phyloP scores from a whole-genome alignment of 805 yeast genomes.

The Scheffersomyces lignosus region DNA sequence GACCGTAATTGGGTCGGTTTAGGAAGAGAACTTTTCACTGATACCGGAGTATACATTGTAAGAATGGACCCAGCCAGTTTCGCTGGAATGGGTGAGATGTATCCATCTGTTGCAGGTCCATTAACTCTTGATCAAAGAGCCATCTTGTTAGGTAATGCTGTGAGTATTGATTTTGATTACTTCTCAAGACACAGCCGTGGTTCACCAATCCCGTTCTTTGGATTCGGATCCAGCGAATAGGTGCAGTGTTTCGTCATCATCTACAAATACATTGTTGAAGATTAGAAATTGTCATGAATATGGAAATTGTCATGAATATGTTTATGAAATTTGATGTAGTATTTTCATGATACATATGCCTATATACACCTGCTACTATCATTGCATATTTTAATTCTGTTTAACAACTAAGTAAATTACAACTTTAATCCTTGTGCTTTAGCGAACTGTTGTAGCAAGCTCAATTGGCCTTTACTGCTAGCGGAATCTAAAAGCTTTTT shows the following conservation, averaged over 20 bases:
- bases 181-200: conserved; percentile 85
- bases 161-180: conserved; percentile 93
- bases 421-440: no score
- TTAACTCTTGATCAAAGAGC: conserved; percentile 83
- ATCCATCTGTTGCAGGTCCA: conserved; percentile 51
- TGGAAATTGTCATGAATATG: no score
- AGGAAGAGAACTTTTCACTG: conserved; percentile 90
- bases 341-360: no score
- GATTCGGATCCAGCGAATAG: conserved; percentile 28
- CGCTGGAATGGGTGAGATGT: conserved; percentile 53
- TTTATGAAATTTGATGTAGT: no score
- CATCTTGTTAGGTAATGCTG: conserved; percentile 79
- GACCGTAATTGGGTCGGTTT: conserved; percentile 95
- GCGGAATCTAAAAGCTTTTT: conserved; percentile 24
- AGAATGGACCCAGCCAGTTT: conserved; percentile 78
- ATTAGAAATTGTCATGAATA: no score
- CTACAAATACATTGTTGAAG: no score
- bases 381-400: no score
- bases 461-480: conserved; percentile 14
- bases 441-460: conserved; percentile 34
- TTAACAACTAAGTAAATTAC: no score
- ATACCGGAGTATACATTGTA: conserved; percentile 87
- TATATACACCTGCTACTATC: no score
- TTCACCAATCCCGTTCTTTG: conserved; percentile 46
- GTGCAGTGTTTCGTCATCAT: no score